Evolutionary conservation across 768 basidiomycete genomes (phyloP), one percentile per base, ranked within the genome.

Genomic region (Trametes maxima): DNA sequence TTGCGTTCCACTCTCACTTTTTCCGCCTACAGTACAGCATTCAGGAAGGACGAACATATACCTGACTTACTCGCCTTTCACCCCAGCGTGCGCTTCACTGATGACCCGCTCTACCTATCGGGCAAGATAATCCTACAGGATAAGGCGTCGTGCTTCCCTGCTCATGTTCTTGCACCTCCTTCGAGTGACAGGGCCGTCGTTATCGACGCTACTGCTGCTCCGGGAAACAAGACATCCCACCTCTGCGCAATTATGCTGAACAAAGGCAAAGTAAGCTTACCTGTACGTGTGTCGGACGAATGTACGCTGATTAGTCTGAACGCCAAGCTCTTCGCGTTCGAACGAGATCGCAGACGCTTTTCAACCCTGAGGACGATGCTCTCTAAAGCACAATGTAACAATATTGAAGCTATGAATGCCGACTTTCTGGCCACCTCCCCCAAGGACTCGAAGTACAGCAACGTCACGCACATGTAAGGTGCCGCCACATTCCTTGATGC

Each of bases 221-320:
- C 97, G 0, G 97, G 97, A 0, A 99, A 99, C 77, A 99, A 99
- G 77, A 98, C 97, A 1, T 90, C 94, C 8, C 94, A 96, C 74
- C 75, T 98, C 22, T 90, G 92, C 66, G 93, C 95, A 22, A 77
- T 98, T 45, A 93, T 98, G 90, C 71, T 78, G 17, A 89, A 88
- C 65, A 82, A 83, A 71, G 93, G 94, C 68, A 90, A 87, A 75
- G 95, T 94, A 54, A 62, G 79, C 66, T 7, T 19, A 78, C 12
- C 46, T n/a, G 25, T 19, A 28, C 46, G 44, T 21, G 36, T 52
- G 37, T 6, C 24, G 12, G 7, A 11, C 25, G 12, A 19, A 19
- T 36, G 37, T 25, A n/a, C 33, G 49, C n/a, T 24, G 16, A 49
- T 35, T 35, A 12, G 16, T 54, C 37, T 28, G 5, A 7, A 13